Percentiles rank a stretch among this genome's conserved stretches.
Conservation (phyloP, 2,329 filamentous ascomycete genomes). For the Penicillium brasilianum region DNA sequence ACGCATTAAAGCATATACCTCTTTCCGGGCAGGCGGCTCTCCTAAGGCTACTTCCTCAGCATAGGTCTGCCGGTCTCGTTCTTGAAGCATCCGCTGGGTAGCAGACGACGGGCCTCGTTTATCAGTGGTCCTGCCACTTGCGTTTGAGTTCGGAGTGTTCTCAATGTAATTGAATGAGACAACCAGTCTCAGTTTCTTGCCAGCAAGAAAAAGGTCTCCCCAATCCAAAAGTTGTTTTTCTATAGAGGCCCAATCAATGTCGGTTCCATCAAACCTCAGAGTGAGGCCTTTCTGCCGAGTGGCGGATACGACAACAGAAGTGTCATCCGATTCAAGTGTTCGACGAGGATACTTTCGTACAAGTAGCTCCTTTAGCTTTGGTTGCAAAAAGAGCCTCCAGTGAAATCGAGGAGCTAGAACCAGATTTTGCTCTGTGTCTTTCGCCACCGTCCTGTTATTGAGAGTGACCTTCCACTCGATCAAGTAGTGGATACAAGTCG, state of each 20-base stretch:
- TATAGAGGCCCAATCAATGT: slow-evolving; percentile 21
- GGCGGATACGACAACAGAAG: slow-evolving; percentile 16
- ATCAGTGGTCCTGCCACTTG: slow-evolving; percentile 11
- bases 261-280: slow-evolving; percentile 17
- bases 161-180: slow-evolving; percentile 23
- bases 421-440: slow-evolving; percentile 24
- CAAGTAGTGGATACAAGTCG: slow-evolving; percentile 21
- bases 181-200: slow-evolving; percentile 23
- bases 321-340: slow-evolving; percentile 19
- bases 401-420: slow-evolving; percentile 18
- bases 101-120: slow-evolving; percentile 22
- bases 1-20: slow-evolving; percentile 11
- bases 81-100: slow-evolving; percentile 19
- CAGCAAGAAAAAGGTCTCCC: slow-evolving; percentile 19
- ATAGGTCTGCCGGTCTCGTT: slow-evolving; percentile 13
- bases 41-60: slow-evolving; percentile 10
- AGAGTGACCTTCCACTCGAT: slow-evolving; percentile 23
- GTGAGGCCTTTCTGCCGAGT: slow-evolving; percentile 14
- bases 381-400: slow-evolving; percentile 19
- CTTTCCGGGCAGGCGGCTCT: slow-evolving; percentile 10
- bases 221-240: slow-evolving; percentile 20
- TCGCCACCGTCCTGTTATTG: slow-evolving; percentile 19
- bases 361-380: slow-evolving; percentile 18
- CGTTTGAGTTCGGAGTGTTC: slow-evolving; percentile 6
- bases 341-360: slow-evolving; percentile 13